phyloP scores from a whole-genome alignment of 192 early-diverging fungal genomes.

The Podila epigama region DNA sequence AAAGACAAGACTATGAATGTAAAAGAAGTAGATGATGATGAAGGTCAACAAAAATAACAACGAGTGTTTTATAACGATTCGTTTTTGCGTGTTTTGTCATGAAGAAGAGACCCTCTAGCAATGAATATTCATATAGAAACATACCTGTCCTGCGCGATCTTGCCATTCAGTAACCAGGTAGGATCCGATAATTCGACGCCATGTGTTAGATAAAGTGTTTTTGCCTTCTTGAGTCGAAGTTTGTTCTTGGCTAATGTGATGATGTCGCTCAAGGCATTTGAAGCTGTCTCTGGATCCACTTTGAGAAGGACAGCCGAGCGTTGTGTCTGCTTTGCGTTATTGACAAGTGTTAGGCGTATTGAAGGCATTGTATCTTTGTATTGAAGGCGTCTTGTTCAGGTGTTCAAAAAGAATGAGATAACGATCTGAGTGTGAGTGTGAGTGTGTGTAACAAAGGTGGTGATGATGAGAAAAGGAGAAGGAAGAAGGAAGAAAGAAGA shows the following conservation, averaged over 20 bases:
- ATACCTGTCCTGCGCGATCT: slow-evolving; percentile 54
- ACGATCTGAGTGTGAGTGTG: too few relatives aligned
- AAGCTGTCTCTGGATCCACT: slow-evolving; percentile 3
- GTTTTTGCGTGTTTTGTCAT: too few relatives aligned
- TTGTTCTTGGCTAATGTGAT: slow-evolving; percentile 60
- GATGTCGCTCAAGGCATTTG: slow-evolving; percentile 38
- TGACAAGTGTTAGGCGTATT: slow-evolving; percentile 57
- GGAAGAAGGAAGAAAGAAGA: neutral
- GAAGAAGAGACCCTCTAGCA: too few relatives aligned
- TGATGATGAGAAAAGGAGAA: neutral
- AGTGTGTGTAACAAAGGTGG: neutral
- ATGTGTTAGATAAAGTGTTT: slow-evolving; percentile 45
- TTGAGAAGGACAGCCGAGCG: slow-evolving; percentile 52
- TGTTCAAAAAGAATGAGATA: too few relatives aligned
- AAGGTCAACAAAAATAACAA: neutral
- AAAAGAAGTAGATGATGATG: neutral
- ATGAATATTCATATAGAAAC: too few relatives aligned
- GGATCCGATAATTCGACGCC: slow-evolving; percentile 27
- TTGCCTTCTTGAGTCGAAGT: slow-evolving; percentile 59
- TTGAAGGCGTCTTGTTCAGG: neutral
- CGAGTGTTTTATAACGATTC: too few relatives aligned
- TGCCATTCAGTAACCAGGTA: slow-evolving; percentile 19
- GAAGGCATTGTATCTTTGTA: slow-evolving; percentile 34
- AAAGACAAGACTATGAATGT: slow-evolving; percentile 31
- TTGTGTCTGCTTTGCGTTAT: slow-evolving; percentile 56